Evolutionary conservation across 2,329 filamentous ascomycete species (phyloP), one percentile per base, ranked within the genome.

Genomic region (Xylaria polymorpha): DNA sequence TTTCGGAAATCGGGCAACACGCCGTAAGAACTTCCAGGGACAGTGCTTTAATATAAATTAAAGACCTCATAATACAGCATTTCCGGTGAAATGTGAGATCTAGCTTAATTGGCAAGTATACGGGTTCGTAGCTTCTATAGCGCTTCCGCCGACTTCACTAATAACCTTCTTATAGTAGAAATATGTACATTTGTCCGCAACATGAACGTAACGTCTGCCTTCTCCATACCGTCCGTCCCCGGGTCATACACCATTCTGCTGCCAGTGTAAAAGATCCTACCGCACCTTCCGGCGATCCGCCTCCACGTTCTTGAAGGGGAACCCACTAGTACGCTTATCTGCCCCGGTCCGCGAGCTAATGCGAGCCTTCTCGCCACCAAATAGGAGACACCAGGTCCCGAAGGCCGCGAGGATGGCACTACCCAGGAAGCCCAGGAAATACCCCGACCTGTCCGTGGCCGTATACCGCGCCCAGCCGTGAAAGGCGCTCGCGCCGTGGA

Each of bases 401-500:
- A 92, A 81, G 1, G 84, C 83, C 1, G 88, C 88, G 68, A 94
- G 80, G 43, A 81, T 73, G 8, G 84, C 83, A 72, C 85, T 90
- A 22, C 85, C 88, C 1, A 86, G 74, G 71, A 88, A 85, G 0
- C 89, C 91, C 5, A 92, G 77, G 1, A 86, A 80, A 76, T 90
- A 92, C 0, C 85, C 87, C 12, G 86, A 83, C 74, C 89, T 85
- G 6, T 84, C 83, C 78, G 81, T 82, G 62, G 82, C 80, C n/a
- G 85, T 84, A 81, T 90, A 93, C 78, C 89, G 86, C 58, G 85
- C 85, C 80, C 94, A 96, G 76, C 87, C 85, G 79, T 92, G 91
- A 72, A 90, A 88, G 20, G 89, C 89, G 4, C 84, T 83, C 0
- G 84, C 75, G 20, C 84, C 81, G 79, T 95, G 92, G 82, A 92